Percentiles rank a stretch among this genome's conserved stretches.
phyloP scores from a whole-genome alignment of 2,329 filamentous ascomycete genomes.

The Paecilomyces fulvus region DNA sequence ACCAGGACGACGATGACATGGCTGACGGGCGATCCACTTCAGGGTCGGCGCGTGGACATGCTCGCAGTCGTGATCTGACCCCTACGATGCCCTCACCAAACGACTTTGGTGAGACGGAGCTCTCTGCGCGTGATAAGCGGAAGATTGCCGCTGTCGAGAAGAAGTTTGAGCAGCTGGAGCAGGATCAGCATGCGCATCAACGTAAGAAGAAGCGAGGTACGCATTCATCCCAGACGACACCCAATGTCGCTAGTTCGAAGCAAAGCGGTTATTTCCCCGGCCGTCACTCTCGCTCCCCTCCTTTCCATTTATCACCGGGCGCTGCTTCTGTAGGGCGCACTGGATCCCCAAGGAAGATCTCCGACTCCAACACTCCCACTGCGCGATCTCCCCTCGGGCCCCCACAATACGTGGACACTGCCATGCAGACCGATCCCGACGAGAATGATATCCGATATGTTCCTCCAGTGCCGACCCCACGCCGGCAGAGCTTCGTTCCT shows the following conservation, averaged over 20 bases:
- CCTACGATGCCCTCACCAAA: constrained; percentile 46
- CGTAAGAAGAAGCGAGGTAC: constrained; percentile 50
- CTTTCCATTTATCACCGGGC: constrained; percentile 19
- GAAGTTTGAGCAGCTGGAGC: constrained; percentile 53
- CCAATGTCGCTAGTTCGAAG: constrained; percentile 24
- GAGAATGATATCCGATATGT: constrained; percentile 20
- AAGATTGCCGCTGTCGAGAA: constrained; percentile 56
- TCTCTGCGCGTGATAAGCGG: constrained; percentile 54
- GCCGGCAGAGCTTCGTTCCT: constrained; percentile 27
- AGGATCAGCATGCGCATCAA: constrained; percentile 43
- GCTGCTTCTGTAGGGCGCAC: constrained; percentile 16
- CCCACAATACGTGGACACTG: constrained; percentile 32
- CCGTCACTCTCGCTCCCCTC: constrained; percentile 28
- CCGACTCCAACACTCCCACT: constrained; percentile 20
- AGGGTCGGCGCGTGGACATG: constrained; percentile 48
- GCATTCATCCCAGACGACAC: constrained; percentile 45
- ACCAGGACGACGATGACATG: constrained; percentile 47
- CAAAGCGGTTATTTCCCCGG: constrained; percentile 3
- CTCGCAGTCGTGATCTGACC: constrained; percentile 53
- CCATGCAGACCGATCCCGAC: constrained; percentile 38
- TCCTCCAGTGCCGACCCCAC: constrained; percentile 11
- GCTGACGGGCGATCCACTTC: constrained; percentile 50
- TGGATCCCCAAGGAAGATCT: constrained; percentile 21
- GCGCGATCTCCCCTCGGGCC: constrained; percentile 16
- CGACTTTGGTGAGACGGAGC: constrained; percentile 40